These are phyloP conservation scores for Wickerhamomyces bovis DNA, from an alignment of 805 yeast genomes.

Conservation along the genomic window DNA sequence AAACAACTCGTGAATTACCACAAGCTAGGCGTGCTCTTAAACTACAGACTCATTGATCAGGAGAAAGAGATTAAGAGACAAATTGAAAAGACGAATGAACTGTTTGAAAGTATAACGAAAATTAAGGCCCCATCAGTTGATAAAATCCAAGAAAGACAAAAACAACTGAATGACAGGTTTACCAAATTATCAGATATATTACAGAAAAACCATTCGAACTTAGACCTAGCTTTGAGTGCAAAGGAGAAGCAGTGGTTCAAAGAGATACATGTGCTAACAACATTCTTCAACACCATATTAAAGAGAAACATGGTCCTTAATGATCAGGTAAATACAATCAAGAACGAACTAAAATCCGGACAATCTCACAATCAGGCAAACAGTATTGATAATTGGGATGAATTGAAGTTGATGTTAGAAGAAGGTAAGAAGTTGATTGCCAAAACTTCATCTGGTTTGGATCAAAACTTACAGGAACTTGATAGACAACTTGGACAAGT, in stretches of 20 bases:
- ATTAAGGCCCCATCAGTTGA: constrained; percentile 14
- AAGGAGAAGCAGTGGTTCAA: constrained; percentile 41
- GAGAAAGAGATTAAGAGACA: constrained; percentile 38
- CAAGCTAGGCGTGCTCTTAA: constrained; percentile 30
- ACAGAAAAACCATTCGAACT: constrained; percentile 6
- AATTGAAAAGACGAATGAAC: constrained; percentile 23
- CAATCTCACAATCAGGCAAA: constrained; percentile 1
- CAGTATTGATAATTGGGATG: constrained; percentile 22
- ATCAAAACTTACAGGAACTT: constrained; percentile 15
- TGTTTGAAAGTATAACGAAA: constrained; percentile 13
- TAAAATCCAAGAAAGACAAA: constrained; percentile 27
- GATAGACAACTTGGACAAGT: constrained; percentile 11
- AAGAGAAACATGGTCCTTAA: constrained; percentile 21
- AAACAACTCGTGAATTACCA: constrained; percentile 17
- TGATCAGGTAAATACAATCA: constrained; percentile 26
- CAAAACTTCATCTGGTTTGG: constrained; percentile 12
- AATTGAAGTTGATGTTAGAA: constrained; percentile 25
- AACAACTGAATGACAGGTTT: constrained; percentile 26
- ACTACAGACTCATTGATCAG: constrained; percentile 33
- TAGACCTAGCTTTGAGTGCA: constrained; percentile 29
- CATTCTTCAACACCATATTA: constrained; percentile 27
- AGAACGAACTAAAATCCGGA: constrained; percentile 19
- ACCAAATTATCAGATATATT: constrained; percentile 24
- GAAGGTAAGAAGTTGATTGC: constrained; percentile 28
- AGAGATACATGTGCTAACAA: constrained; percentile 32